Percentiles rank a stretch among this genome's conserved stretches.
These are phyloP conservation scores for Ogataea philodendri DNA, from an alignment of 805 yeast species.

Conservation along the genomic window DNA sequence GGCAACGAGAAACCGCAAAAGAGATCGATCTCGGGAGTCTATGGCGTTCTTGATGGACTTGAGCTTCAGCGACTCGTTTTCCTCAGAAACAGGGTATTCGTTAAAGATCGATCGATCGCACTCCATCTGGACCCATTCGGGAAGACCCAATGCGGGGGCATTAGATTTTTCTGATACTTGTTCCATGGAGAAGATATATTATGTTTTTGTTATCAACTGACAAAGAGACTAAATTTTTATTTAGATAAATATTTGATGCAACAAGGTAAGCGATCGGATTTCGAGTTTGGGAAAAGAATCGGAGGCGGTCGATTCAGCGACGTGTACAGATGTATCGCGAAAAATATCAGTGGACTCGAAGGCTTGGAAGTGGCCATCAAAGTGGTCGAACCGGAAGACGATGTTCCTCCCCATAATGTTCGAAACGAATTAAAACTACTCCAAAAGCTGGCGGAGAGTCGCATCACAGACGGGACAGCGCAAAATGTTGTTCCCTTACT, in stretches of 20 bases:
- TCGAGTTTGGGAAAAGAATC: slow-evolving; percentile 25
- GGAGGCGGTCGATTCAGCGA: slow-evolving; percentile 46
- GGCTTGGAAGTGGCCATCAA: slow-evolving; percentile 43
- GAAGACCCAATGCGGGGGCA: slow-evolving; percentile 15
- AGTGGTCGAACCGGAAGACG: slow-evolving; percentile 47
- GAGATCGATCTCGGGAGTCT: slow-evolving; percentile 29
- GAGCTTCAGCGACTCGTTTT: slow-evolving; percentile 37
- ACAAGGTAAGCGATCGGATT: too few species aligned
- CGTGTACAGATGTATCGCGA: slow-evolving; percentile 30
- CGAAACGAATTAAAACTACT: slow-evolving; percentile 44
- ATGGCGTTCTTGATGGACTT: slow-evolving; percentile 39
- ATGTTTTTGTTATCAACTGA: too few species aligned
- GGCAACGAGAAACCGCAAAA: slow-evolving; percentile 37
- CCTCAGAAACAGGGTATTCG: slow-evolving; percentile 41
- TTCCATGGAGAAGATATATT: too few species aligned
- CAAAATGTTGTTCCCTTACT: slow-evolving; percentile 21
- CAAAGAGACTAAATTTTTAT: too few species aligned
- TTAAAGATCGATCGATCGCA: slow-evolving; percentile 44
- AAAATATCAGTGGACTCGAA: slow-evolving; percentile 2
- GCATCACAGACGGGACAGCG: neutral
- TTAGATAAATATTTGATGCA: neutral
- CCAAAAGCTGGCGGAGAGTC: slow-evolving; percentile 13
- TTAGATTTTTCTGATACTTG: too few species aligned
- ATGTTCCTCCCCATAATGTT: slow-evolving; percentile 53
- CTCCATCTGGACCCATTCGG: slow-evolving; percentile 54